These are phyloP conservation scores for Amanita muscaria DNA, from an alignment of 768 basidiomycete genomes.

Conservation along the genomic window DNA sequence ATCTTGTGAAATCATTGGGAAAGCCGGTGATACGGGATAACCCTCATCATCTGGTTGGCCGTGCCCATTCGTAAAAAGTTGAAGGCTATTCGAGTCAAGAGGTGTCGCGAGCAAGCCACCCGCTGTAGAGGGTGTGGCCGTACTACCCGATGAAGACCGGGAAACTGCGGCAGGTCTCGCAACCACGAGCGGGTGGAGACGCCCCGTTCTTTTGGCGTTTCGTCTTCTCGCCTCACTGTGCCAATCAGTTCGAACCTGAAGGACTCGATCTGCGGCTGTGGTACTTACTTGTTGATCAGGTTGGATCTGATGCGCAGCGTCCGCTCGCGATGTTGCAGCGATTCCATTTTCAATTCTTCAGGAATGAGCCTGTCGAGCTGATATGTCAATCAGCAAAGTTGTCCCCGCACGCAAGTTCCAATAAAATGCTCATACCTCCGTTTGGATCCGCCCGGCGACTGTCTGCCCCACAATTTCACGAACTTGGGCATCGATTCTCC, in stretches of 20 bases:
- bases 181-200: background rate
- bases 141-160: background rate
- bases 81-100: background rate
- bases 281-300: background rate
- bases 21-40: background rate
- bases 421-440: too few species aligned
- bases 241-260: background rate
- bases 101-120: background rate
- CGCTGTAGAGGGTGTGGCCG: background rate
- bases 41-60: too few species aligned
- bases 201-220: background rate
- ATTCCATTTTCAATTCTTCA: background rate
- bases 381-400: too few species aligned
- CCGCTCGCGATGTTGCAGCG: background rate
- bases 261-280: too few species aligned
- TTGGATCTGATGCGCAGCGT: background rate
- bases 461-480: constrained; percentile 25
- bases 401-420: too few species aligned
- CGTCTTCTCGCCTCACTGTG: background rate
- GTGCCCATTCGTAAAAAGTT: too few species aligned
- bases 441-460: constrained; percentile 37
- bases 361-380: constrained; percentile 1
- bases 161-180: background rate
- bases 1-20: background rate
- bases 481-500: constrained; percentile 26